These are phyloP conservation scores for Trypanosoma boissoni DNA, from an alignment of 208 protist species.

Conservation along the genomic window DNA sequence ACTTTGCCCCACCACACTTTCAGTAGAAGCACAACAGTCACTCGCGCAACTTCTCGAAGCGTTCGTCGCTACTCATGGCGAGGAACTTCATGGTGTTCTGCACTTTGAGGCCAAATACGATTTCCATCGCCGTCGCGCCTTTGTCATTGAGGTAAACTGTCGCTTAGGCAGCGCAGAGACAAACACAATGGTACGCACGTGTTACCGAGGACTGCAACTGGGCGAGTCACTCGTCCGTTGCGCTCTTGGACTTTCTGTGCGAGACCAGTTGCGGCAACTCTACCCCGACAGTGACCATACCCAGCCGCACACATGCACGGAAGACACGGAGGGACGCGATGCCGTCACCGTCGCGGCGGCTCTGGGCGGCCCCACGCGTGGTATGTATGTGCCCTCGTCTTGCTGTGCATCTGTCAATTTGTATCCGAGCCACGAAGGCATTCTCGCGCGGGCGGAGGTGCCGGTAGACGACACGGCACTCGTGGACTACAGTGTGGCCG, in stretches of 20 bases:
- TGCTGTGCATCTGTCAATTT: conserved; percentile 69
- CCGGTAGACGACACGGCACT: conserved; percentile 31
- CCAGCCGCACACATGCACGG: too few species aligned
- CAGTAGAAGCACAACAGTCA: conserved; percentile 24
- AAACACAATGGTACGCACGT: conserved; percentile 48
- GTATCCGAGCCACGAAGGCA: conserved; percentile 38
- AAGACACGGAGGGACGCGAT: too few species aligned
- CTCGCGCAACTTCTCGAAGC: conserved; percentile 46
- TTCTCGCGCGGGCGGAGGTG: conserved; percentile 33
- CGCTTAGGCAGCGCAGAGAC: conserved; percentile 84
- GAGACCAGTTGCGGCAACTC: conserved; percentile 30
- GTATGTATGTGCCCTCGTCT: conserved; percentile 32
- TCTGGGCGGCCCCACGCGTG: conserved; percentile 6
- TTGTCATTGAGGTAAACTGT: conserved; percentile 84
- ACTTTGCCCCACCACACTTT: conserved; percentile 40
- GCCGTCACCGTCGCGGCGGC: too few species aligned
- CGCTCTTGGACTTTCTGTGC: conserved; percentile 45
- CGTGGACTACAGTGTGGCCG: conserved; percentile 52
- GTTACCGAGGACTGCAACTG: conserved; percentile 56
- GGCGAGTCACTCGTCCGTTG: conserved; percentile 69
- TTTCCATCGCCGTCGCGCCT: conserved; percentile 27
- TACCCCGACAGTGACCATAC: conserved; percentile 31
- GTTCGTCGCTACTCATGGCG: conserved; percentile 35
- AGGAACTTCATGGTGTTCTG: conserved; percentile 52
- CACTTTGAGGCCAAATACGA: conserved; percentile 89